These are phyloP conservation scores for Plantago major DNA, from an alignment of 257 asterid species.

Conservation along the genomic window DNA sequence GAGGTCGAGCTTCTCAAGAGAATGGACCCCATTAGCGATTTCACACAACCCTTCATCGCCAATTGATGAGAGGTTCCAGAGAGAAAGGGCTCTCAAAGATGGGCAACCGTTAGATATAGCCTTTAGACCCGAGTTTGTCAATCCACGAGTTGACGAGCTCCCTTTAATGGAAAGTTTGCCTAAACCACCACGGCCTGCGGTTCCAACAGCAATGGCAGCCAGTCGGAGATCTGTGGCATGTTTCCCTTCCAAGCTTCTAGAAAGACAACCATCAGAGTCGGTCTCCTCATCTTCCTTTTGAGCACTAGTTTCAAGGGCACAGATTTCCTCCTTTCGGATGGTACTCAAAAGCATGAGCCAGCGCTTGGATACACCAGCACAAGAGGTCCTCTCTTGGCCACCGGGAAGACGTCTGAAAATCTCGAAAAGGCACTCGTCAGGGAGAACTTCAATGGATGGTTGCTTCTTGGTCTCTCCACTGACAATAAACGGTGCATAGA, in stretches of 20 bases:
- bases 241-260: conserved; percentile 83
- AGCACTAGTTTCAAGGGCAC: conserved; percentile 20
- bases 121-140: conserved; percentile 74
- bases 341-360: conserved; percentile 90
- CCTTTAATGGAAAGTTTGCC: conserved; percentile 90
- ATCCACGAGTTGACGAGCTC: conserved; percentile 41
- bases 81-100: conserved; percentile 59
- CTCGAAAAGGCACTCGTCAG: conserved; percentile 97
- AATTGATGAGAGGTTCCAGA: conserved; percentile 71
- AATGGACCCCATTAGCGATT: conserved; percentile 65
- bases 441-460: conserved; percentile 80
- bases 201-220: conserved; percentile 85
- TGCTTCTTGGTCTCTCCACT: conserved; percentile 32
- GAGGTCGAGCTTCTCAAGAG: conserved; percentile 81
- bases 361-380: conserved; percentile 82
- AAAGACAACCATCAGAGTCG: conserved; percentile 52
- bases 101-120: conserved; percentile 77
- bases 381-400: conserved; percentile 64
- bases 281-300: conserved; percentile 29
- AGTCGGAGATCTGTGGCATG: conserved; percentile 83
- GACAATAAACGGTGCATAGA: conserved; percentile 62
- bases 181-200: conserved; percentile 72
- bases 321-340: conserved; percentile 57
- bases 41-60: conserved; percentile 68
- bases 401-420: conserved; percentile 68